Conservation (phyloP, 2,329 filamentous ascomycete species). For the Colletotrichum sp. region DNA sequence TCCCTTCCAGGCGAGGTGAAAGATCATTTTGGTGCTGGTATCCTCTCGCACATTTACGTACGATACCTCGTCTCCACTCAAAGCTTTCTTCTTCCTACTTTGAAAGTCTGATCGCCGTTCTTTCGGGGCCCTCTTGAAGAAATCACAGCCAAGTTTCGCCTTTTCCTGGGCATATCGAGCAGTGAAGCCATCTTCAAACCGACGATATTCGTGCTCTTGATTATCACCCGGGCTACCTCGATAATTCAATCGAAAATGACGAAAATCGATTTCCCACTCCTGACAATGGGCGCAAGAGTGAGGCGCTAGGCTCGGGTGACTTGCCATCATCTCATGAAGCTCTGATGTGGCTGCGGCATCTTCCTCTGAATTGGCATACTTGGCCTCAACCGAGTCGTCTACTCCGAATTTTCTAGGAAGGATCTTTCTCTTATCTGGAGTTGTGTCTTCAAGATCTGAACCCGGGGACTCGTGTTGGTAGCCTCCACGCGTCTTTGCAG, state of each 20-base stretch:
- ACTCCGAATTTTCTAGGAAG: not conserved
- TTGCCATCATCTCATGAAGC: not conserved
- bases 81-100: not conserved
- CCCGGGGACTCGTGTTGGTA: too few relatives aligned
- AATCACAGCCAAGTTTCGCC: not conserved
- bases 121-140: not conserved
- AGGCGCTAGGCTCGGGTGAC: not conserved
- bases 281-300: not conserved
- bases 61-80: not conserved
- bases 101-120: not conserved
- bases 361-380: not conserved
- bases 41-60: not conserved
- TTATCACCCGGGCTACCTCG: not conserved
- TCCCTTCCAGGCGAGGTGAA: not conserved
- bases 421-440: not conserved
- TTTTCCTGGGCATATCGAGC: not conserved
- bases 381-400: not conserved
- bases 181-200: not conserved
- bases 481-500: not conserved
- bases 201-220: not conserved
- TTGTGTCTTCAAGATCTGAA: not conserved
- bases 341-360: not conserved
- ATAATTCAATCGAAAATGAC: not conserved
- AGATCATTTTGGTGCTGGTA: not conserved
- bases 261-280: not conserved